Conservation (phyloP, 208 protist species). For the Trypanosoma rangeli region DNA sequence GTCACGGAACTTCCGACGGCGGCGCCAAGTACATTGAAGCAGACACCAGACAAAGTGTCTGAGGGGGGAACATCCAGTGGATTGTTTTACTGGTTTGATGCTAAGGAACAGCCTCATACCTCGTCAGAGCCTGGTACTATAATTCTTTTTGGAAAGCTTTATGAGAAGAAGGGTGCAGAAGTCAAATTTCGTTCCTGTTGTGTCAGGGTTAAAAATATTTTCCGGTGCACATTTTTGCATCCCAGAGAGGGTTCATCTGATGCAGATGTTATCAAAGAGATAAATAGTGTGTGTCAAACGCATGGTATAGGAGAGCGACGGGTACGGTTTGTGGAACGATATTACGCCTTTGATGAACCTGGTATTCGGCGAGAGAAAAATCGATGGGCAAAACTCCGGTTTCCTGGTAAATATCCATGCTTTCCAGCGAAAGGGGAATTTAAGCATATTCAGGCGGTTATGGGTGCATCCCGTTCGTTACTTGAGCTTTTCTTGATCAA, state of each 20-base stretch:
- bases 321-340: slow-evolving; percentile 90
- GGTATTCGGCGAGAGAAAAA: slow-evolving; percentile 75
- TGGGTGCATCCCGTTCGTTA: slow-evolving; percentile 79
- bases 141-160: slow-evolving; percentile 89
- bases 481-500: slow-evolving; percentile 95
- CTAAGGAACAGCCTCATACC: slow-evolving; percentile 76
- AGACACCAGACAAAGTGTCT: background rate
- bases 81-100: slow-evolving; percentile 82
- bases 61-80: background rate
- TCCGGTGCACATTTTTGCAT: slow-evolving; percentile 76
- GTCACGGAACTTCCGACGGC: slow-evolving; percentile 22
- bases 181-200: slow-evolving; percentile 69
- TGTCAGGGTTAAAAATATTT: slow-evolving; percentile 79
- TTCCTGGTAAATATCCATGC: slow-evolving; percentile 68
- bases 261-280: slow-evolving; percentile 76
- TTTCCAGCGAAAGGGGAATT: slow-evolving; percentile 42
- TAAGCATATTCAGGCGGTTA: slow-evolving; percentile 75
- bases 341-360: slow-evolving; percentile 92
- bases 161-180: slow-evolving; percentile 35
- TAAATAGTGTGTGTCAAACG: slow-evolving; percentile 69
- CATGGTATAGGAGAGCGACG: slow-evolving; percentile 73
- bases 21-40: background rate
- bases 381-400: slow-evolving; percentile 90
- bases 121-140: slow-evolving; percentile 77
- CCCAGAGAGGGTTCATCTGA: slow-evolving; percentile 59